A percentile compares a stretch with the other conserved stretches of the same genome.
phyloP scores from a whole-genome alignment of 139 green algal species.

The Spirogloea muscicola region DNA sequence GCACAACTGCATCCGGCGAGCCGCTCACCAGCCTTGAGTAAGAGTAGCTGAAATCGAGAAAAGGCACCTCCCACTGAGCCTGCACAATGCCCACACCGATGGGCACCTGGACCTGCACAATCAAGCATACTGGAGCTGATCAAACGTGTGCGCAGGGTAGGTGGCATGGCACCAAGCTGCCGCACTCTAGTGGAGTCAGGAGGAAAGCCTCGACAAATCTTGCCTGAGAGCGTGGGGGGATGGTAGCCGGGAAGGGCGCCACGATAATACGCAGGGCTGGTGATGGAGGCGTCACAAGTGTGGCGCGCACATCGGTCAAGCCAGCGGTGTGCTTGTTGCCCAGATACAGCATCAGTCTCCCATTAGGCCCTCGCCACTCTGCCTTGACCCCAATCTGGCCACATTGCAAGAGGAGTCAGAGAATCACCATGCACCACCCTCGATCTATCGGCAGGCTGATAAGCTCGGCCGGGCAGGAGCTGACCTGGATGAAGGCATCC shows the following conservation, averaged over 20 bases:
- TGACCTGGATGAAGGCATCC: conserved; percentile 84
- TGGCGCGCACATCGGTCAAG: conserved; percentile 48
- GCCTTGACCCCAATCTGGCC: conserved; percentile 84
- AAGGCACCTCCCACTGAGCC: conserved; percentile 49
- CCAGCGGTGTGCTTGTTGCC: conserved; percentile 77
- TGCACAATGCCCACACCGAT: conserved; percentile 54
- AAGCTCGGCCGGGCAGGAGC: too few relatives aligned
- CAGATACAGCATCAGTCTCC: conserved; percentile 72
- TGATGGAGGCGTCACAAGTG: conserved; percentile 47
- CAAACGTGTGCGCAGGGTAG: too few relatives aligned
- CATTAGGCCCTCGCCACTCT: conserved; percentile 55
- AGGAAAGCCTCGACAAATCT: too few relatives aligned
- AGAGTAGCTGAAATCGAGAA: conserved; percentile 60
- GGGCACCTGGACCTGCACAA: conserved; percentile 51
- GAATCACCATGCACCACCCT: too few relatives aligned
- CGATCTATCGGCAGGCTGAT: too few relatives aligned
- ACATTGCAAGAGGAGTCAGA: too few relatives aligned
- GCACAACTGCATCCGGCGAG: too few relatives aligned
- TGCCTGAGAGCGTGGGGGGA: conserved; percentile 62
- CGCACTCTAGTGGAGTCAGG: too few relatives aligned
- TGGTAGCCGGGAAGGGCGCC: conserved; percentile 41
- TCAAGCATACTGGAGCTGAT: too few relatives aligned
- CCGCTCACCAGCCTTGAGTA: too few relatives aligned
- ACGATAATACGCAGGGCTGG: conserved; percentile 55
- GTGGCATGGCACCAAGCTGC: too few relatives aligned